Evolutionary conservation across 2,329 filamentous ascomycete genomes (phyloP).

Genomic region (Aspergillus neotritici): DNA sequence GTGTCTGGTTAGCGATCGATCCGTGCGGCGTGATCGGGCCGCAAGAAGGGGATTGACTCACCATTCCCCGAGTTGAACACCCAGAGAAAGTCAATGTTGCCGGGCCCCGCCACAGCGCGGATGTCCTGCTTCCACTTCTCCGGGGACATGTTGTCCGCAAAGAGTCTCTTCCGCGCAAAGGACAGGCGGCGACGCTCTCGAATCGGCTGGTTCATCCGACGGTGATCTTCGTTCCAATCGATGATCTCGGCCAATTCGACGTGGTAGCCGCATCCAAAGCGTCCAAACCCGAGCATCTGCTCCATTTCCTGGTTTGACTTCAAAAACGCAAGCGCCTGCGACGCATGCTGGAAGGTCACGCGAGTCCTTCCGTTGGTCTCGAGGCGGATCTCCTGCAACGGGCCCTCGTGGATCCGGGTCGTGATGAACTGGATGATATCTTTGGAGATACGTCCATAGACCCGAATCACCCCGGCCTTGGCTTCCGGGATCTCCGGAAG

Average conservation of each 20-base stretch:
- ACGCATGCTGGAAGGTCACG: conserved; percentile 36
- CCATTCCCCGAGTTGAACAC: conserved; percentile 41
- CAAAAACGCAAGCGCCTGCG: conserved; percentile 32
- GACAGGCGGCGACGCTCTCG: conserved; percentile 39
- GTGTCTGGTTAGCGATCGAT: not conserved
- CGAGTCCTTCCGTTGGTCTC: conserved; percentile 27
- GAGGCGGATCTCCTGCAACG: conserved; percentile 35
- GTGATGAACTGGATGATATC: conserved; percentile 28
- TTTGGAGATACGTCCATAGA: conserved; percentile 20
- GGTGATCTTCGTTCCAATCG: conserved; percentile 31
- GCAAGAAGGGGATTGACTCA: conserved; percentile 17
- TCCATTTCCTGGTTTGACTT: conserved; percentile 26
- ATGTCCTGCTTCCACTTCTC: conserved; percentile 34
- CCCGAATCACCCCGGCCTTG: conserved; percentile 25
- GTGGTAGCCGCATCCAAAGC: conserved; percentile 29
- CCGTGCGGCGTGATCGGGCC: no score
- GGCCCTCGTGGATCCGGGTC: conserved; percentile 34
- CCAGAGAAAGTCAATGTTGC: conserved; percentile 38
- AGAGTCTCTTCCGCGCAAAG: conserved; percentile 36
- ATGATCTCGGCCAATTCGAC: conserved; percentile 27
- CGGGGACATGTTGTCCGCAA: conserved; percentile 29
- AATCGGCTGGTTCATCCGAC: conserved; percentile 30
- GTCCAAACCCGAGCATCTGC: conserved; percentile 23
- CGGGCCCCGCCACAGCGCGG: conserved; percentile 26
- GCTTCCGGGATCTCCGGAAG: conserved; percentile 16